Base-by-base conservation (phyloP, 805 yeast species). In the Wickerhamiella musiphila region DNA sequence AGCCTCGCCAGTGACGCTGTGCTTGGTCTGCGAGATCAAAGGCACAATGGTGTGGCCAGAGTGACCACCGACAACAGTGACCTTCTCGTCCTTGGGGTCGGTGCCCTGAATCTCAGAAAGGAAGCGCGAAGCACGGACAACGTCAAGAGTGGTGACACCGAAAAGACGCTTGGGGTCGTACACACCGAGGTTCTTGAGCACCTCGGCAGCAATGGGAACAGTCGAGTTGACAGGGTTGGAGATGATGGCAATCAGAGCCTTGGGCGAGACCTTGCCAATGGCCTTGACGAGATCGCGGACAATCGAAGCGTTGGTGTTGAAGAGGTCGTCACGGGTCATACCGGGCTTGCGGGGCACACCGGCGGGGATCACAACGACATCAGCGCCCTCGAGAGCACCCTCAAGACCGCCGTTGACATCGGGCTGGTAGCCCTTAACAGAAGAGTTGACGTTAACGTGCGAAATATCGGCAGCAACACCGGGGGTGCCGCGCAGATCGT, bases 11-110 rank as follows among this genome's bases (percentile, higher is more conserved):
- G 50, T 36, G 48, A 57, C 39, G 34, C 40, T 33, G 32, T 62
- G 61, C 29, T 40, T 31, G 28, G 51, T 44, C 36, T 44, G 48
- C 17, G 83, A 67, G 53, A 75, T 69, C 44, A 83, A 64, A 34
- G 95, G 95, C 26, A 83, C 90, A 51, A 83, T 83, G 31, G 94
- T 83, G 52, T 77, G 86, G 42, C 94, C 94, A 20, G 93, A 79
- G 64, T 83, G 95, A 33, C 95, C 95, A 40, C 94, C 95, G 44
- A 83, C 63, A 33, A 84, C 94, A 14, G 82, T 73, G 34, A 81
- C 61, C 44, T 53, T 52, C 44, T 54, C 66, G 42, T 60, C 65
- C 42, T 66, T 60, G 32, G 78, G 64, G 40, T 53, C 51, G 13
- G 41, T 35, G 24, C 63, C 61, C 34, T 58, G 58, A 30, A 70